Percentiles rank a stretch among this genome's conserved stretches.
phyloP scores from a whole-genome alignment of 129 eudicot species.

The Flaveria robusta region DNA sequence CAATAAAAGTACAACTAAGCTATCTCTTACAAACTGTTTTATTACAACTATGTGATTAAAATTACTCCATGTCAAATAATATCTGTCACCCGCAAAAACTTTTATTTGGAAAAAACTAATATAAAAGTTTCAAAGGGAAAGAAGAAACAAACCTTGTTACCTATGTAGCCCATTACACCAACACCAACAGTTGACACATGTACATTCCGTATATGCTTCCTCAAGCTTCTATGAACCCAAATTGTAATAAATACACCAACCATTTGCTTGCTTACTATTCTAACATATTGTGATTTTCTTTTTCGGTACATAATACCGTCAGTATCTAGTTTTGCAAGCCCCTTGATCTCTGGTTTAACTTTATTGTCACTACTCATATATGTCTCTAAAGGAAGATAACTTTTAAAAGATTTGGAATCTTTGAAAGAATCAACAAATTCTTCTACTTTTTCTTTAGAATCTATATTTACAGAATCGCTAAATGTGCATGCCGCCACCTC shows the following conservation, averaged over 20 bases:
- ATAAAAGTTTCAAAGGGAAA: neutral
- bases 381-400: slow-evolving; percentile 53
- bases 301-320: slow-evolving; percentile 62
- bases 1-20: too few relatives aligned
- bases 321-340: slow-evolving; percentile 60
- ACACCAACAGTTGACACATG: slow-evolving; percentile 93
- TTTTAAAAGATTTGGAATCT: slow-evolving; percentile 47
- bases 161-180: slow-evolving; percentile 93
- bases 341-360: slow-evolving; percentile 38
- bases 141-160: slow-evolving; percentile 76
- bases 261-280: slow-evolving; percentile 98
- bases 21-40: neutral
- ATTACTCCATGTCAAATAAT: neutral
- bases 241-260: slow-evolving; percentile 87
- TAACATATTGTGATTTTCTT: slow-evolving; percentile 65
- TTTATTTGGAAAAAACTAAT: neutral
- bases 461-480: slow-evolving; percentile 41
- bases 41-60: neutral
- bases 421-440: slow-evolving; percentile 43
- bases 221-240: slow-evolving; percentile 91
- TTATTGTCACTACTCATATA: slow-evolving; percentile 32
- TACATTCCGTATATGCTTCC: slow-evolving; percentile 76
- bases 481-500: slow-evolving; percentile 38
- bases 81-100: neutral
- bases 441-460: slow-evolving; percentile 44